phyloP scores from a whole-genome alignment of 164 flowering plant genomes.

The Annona cherimola region DNA sequence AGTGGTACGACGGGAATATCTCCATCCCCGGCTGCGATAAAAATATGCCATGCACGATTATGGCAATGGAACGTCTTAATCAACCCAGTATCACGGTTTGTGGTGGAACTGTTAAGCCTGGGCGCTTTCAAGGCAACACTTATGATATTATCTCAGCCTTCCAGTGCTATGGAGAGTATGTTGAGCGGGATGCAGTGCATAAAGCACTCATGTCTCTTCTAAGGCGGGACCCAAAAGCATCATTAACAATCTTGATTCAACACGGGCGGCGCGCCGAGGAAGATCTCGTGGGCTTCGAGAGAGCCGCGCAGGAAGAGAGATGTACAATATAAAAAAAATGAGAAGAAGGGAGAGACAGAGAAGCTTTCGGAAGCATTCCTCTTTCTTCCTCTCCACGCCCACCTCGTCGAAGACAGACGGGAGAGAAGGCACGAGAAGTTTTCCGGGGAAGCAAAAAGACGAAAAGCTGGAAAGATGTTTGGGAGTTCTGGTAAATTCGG shows the following conservation, averaged over 20 bases:
- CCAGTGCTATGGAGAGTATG: constrained; percentile 96
- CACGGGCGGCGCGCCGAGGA: constrained; percentile 37
- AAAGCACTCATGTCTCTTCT: constrained; percentile 87
- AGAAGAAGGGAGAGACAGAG: too few relatives aligned
- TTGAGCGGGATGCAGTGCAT: constrained; percentile 96
- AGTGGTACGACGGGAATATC: constrained; percentile 97
- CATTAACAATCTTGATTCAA: too few relatives aligned
- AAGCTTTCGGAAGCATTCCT: too few relatives aligned
- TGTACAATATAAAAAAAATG: too few relatives aligned
- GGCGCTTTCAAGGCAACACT: constrained; percentile 72
- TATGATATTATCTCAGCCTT: constrained; percentile 87
- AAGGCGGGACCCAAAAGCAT: constrained; percentile 89
- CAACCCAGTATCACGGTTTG: constrained; percentile 95
- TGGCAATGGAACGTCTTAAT: constrained; percentile 98
- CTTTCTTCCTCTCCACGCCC: too few relatives aligned
- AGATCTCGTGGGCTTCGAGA: constrained; percentile 41
- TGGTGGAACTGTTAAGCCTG: constrained; percentile 99
- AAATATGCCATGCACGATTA: constrained; percentile 98
- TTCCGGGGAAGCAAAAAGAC: too few relatives aligned
- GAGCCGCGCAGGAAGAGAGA: too few relatives aligned
- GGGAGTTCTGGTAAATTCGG: too few relatives aligned
- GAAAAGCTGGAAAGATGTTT: too few relatives aligned
- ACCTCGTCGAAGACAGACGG: too few relatives aligned
- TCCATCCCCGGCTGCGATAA: constrained; percentile 99
- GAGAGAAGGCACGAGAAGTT: too few relatives aligned